Base-by-base conservation (phyloP, 2,329 filamentous ascomycete genomes). In the Fusarium bulbicola region DNA sequence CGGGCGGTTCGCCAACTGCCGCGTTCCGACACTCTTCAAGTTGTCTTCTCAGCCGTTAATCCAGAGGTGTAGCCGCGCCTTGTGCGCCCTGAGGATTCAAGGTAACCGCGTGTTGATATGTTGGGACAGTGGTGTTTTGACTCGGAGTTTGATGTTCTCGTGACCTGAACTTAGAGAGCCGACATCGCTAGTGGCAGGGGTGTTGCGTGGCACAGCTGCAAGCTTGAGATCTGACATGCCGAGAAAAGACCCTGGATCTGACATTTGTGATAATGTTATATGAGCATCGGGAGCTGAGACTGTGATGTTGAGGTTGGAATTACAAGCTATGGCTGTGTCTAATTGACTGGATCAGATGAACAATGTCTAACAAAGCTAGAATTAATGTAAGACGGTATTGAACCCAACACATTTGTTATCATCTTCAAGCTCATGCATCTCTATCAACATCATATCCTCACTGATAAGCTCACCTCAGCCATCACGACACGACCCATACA, bases 401-500 rank as follows among this genome's bases (percentile, higher is more conserved):
- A 53, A 28, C 50, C 11, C 14, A 3, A 18, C 36, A 9, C 34
- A 39, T 53, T 53, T 9, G 49, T 53, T 53, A 39, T 53, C 34
- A 10, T 18, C 24, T 28, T n/a, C 1, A 18, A 37, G 32, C 49
- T 53, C 24, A 39, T 53, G 34, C 20, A 37, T 15, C 24, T 39
- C 24, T 39, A 39, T 53, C 50, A 53, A 58, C 20, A 11, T 28
- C 30, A 34, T 21, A n/a, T 30, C 39, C 11, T 45, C 36, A 57
- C 58, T 74, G 74, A 76, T 72, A 76, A 76, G 74, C 69, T 76
- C 37, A 24, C 58, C 56, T 45, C 26, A 40, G 59, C 57, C 59
- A 68, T 53, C 32, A 39, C 50, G 50, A 52, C 58, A 34, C 32
- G 32, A 34, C 62, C 65, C 59, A 72, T 72, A 68, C 58, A 66